Evolutionary conservation across 1,284 basidiomycete species (phyloP), one percentile per base, ranked within the genome.

Genomic region (Moesziomyces sp.): DNA sequence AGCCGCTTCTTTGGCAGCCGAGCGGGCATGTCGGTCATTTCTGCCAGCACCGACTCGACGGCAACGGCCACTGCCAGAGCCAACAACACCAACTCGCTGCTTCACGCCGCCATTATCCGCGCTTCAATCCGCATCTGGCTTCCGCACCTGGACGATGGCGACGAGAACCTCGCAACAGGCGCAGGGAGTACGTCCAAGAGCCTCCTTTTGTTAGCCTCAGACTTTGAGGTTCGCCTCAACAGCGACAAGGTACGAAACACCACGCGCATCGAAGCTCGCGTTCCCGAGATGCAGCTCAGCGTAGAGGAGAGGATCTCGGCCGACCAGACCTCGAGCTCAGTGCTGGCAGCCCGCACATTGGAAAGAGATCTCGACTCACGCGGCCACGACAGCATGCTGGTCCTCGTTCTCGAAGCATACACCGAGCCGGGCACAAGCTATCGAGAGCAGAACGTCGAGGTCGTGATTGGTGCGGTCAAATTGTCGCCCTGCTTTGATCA

Each of bases 401-500:
- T 91, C 51, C 81, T 92, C 11, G 87, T 88, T 19, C 89, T 95
- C 77, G 88, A 88, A 5, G 92, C 92, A 0, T 83, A 90, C 1
- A 85, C 88, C 1, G 87, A 92, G 24, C 87, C 90, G 0, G 89
- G 88, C 47, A 90, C 91, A 1, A 87, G 86, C 9, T 88, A 89
- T 23, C 96, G 96, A 84, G 93, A 95, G 84, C 93, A 2, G 87
- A 88, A 61, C 84, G 56, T 97, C 59, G 89, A 89, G 61, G 58
- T 93, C 16, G 87, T 88, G 0, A 77, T 94, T 7, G 88, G 87
- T 60, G 90, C 89, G 21, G 88, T 93, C 66, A 92, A 89, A 0
- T 88, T 89, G 69, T 89, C 87, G 56, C 80, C 91, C 6, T 87
- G 88, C 26, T 88, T 91, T 10, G 89, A 94, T 72, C 78, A 90